These are phyloP conservation scores for Ramularia collo-cygni DNA, from an alignment of 2,329 filamentous ascomycete species.

Conservation along the genomic window DNA sequence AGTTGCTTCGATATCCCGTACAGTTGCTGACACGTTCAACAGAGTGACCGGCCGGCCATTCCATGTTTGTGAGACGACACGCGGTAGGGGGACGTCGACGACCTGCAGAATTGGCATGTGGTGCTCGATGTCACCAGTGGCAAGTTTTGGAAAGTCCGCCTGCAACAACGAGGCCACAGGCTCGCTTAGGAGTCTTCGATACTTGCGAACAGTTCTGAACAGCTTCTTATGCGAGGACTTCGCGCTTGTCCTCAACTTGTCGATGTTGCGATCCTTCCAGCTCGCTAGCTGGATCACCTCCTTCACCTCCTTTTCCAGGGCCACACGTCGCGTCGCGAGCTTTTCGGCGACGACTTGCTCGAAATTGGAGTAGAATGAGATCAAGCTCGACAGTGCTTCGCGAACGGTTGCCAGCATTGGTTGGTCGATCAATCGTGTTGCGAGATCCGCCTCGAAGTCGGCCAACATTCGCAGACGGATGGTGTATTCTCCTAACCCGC, in stretches of 20 bases:
- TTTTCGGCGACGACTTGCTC: constrained; percentile 57
- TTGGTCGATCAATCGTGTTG: constrained; percentile 52
- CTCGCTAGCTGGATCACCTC: constrained; percentile 89
- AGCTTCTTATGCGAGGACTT: constrained; percentile 85
- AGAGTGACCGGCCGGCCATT: constrained; percentile 3
- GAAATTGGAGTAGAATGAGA: constrained; percentile 67
- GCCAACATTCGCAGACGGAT: constrained; percentile 62
- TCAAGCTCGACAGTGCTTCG: constrained; percentile 66
- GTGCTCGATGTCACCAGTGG: not conserved
- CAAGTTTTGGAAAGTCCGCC: constrained; percentile 15
- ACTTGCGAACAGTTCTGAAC: constrained; percentile 86
- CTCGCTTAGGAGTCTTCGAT: constrained; percentile 69
- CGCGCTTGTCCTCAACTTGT: constrained; percentile 79
- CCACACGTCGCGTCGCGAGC: constrained; percentile 59
- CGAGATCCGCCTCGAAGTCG: constrained; percentile 57
- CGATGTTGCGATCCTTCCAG: constrained; percentile 98
- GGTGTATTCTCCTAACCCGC: constrained; percentile 72
- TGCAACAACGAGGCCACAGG: constrained; percentile 57
- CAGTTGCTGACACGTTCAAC: not conserved
- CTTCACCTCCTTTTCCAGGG: constrained; percentile 86
- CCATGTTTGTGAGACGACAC: constrained; percentile 6
- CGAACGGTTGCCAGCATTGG: constrained; percentile 43
- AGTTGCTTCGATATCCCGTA: not conserved
- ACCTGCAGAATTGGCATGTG: not conserved
- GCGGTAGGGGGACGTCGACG: constrained; percentile 1